A percentile compares a stretch with the other conserved stretches of the same genome.
These are phyloP conservation scores for Panicum virgatum DNA, from an alignment of 202 grass and related monocot genomes.

Conservation along the genomic window DNA sequence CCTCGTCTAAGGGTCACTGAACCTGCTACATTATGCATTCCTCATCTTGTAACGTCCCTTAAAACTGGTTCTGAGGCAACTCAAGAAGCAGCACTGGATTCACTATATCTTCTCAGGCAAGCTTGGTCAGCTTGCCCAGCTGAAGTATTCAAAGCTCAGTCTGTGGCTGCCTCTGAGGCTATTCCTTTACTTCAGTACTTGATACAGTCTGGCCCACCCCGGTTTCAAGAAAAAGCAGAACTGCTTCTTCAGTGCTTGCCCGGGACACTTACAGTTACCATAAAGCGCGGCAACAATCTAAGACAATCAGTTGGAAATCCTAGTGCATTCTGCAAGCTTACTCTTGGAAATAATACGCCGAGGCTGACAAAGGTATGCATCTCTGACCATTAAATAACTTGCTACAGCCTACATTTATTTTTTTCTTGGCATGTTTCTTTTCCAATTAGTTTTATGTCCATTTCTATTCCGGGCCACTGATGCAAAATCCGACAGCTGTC, in stretches of 20 bases:
- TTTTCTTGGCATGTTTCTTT: neutral
- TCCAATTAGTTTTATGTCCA: neutral
- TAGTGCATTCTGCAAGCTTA: slow-evolving; percentile 98
- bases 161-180: slow-evolving; percentile 93
- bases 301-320: slow-evolving; percentile 96
- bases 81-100: slow-evolving; percentile 97
- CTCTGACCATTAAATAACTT: neutral
- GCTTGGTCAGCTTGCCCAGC: slow-evolving; percentile 94
- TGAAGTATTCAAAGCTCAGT: slow-evolving; percentile 99
- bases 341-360: slow-evolving; percentile 92
- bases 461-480: neutral
- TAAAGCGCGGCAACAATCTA: slow-evolving; percentile 95
- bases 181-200: slow-evolving; percentile 98
- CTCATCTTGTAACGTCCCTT: slow-evolving; percentile 95
- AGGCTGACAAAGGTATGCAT: slow-evolving; percentile 87
- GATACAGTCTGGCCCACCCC: slow-evolving; percentile 96
- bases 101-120: slow-evolving; percentile 94
- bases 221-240: slow-evolving; percentile 98
- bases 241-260: slow-evolving; percentile 96
- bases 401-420: slow-evolving; percentile 3
- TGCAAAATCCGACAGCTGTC: neutral
- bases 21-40: slow-evolving; percentile 94
- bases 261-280: slow-evolving; percentile 92
- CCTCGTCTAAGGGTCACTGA: slow-evolving; percentile 95
- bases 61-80: slow-evolving; percentile 97